phyloP scores from a whole-genome alignment of 257 asterid genomes.

The Ilex asprella region DNA sequence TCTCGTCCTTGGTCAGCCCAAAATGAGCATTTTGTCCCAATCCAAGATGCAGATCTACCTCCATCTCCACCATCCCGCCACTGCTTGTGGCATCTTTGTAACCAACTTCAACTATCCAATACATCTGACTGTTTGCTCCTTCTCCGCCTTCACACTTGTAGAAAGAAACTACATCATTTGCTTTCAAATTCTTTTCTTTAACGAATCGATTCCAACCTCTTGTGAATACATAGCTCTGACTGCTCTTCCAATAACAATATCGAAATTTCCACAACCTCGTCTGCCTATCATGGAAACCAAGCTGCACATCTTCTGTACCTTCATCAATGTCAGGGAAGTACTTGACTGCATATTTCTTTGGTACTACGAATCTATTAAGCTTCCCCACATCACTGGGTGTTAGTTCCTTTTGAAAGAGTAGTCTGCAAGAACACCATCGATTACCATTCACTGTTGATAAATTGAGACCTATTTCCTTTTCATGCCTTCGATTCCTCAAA shows the following conservation, averaged over 20 bases:
- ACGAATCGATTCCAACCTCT: slow-evolving; percentile 1
- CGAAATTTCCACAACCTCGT: not conserved
- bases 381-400: not conserved
- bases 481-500: not conserved
- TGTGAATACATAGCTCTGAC: not conserved
- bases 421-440: not conserved
- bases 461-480: not conserved
- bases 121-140: not conserved
- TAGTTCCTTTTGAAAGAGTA: not conserved
- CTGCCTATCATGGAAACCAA: not conserved
- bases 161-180: not conserved
- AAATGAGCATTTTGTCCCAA: not conserved
- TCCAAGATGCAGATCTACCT: not conserved
- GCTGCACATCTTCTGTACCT: not conserved
- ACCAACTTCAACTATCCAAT: not conserved
- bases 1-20: not conserved
- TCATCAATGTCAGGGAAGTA: not conserved
- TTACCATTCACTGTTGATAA: not conserved
- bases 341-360: not conserved
- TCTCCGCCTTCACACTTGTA: not conserved
- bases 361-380: not conserved
- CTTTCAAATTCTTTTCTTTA: not conserved
- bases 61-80: not conserved
- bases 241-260: not conserved
- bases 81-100: not conserved